Evolutionary conservation across 2,329 filamentous ascomycete genomes (phyloP).

Genomic region (Amphichorda felina): DNA sequence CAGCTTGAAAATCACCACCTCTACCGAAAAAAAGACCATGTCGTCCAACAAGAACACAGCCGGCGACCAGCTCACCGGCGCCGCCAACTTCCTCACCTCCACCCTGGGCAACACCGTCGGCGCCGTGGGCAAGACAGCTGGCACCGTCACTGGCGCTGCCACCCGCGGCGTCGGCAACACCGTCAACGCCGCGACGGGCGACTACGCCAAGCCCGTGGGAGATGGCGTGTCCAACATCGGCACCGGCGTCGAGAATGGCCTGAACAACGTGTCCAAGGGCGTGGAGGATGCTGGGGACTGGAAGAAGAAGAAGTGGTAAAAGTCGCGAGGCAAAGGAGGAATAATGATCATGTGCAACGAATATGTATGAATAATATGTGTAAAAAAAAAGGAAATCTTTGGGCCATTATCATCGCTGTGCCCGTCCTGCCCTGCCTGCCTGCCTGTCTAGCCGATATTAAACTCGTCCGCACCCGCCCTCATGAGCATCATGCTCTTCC

Average conservation of each 20-base stretch:
- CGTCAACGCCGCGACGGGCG: slow-evolving; percentile 39
- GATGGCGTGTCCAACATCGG: slow-evolving; percentile 41
- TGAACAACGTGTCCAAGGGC: slow-evolving; percentile 35
- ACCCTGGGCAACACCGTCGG: slow-evolving; percentile 27
- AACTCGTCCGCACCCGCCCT: slow-evolving; percentile 55
- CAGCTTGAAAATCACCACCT: no score
- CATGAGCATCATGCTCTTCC: slow-evolving; percentile 53
- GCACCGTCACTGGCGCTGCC: slow-evolving; percentile 34
- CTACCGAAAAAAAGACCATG: neutral
- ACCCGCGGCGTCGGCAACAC: slow-evolving; percentile 46
- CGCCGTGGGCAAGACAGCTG: slow-evolving; percentile 25
- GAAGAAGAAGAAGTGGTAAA: slow-evolving; percentile 24
- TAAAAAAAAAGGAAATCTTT: no score
- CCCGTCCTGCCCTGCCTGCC: no score
- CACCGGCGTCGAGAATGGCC: slow-evolving; percentile 39
- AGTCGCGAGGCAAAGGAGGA: no score
- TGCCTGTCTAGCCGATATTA: slow-evolving; percentile 48
- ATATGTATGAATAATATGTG: no score
- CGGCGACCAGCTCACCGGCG: slow-evolving; percentile 19
- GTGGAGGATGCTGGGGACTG: slow-evolving; percentile 47
- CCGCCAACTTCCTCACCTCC: slow-evolving; percentile 24
- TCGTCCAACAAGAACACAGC: slow-evolving; percentile 7
- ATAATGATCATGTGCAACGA: no score
- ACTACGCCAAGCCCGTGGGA: slow-evolving; percentile 40
- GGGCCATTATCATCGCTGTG: no score